These are phyloP conservation scores for Candida montana DNA, from an alignment of 805 yeast species.

Conservation along the genomic window DNA sequence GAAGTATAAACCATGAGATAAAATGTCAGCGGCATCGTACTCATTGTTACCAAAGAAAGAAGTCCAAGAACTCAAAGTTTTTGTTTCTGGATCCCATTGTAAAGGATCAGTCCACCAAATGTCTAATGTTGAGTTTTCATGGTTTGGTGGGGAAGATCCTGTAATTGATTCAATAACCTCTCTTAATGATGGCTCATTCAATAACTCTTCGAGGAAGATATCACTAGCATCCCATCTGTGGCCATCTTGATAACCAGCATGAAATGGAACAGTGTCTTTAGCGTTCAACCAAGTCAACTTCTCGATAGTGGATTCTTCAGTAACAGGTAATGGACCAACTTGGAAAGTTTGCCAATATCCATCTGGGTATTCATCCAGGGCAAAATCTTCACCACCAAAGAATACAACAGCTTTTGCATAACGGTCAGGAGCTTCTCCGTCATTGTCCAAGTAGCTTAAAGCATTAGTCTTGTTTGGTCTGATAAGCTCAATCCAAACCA, in stretches of 20 bases:
- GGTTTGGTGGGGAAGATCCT: constrained; percentile 14
- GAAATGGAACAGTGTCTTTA: constrained; percentile 17
- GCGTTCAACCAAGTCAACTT: constrained; percentile 17
- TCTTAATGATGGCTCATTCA: constrained; percentile 7
- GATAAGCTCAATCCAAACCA: constrained; percentile 22
- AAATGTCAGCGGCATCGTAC: constrained; percentile 20
- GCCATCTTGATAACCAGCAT: constrained; percentile 18
- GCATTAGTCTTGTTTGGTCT: constrained; percentile 27
- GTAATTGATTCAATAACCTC: constrained; percentile 17
- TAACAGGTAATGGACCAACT: constrained; percentile 21
- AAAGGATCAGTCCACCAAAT: constrained; percentile 22
- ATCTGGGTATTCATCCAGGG: constrained; percentile 16
- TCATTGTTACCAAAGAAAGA: constrained; percentile 16
- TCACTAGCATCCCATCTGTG: constrained; percentile 12
- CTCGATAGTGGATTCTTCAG: constrained; percentile 9
- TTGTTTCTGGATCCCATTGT: constrained; percentile 14
- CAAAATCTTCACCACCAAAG: constrained; percentile 23
- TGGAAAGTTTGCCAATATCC: constrained; percentile 24
- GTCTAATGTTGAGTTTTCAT: constrained; percentile 20
- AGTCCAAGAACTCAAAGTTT: constrained; percentile 15
- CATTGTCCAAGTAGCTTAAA: constrained; percentile 17
- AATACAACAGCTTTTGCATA: constrained; percentile 20
- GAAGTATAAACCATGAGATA: constrained; percentile 21
- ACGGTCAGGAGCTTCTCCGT: constrained; percentile 19
- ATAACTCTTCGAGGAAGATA: constrained; percentile 9